phyloP scores from a whole-genome alignment of 164 flowering plant genomes.

The Nymphaea colorata region DNA sequence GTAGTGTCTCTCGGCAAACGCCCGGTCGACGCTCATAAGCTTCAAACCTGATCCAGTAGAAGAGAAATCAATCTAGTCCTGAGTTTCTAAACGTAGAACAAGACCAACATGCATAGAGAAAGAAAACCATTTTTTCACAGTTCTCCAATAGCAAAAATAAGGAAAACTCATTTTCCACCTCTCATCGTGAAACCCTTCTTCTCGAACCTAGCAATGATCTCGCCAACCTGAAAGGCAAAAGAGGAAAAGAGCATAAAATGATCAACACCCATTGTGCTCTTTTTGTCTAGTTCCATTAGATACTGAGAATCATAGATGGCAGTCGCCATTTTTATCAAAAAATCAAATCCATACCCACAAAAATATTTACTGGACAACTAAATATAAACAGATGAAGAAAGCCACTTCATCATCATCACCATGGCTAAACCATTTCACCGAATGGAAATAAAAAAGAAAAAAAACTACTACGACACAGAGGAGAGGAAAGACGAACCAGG shows the following conservation, averaged over 20 bases:
- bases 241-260: neutral
- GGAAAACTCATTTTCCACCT: slow-evolving; percentile 21
- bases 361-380: neutral
- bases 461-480: neutral
- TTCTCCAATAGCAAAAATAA: neutral
- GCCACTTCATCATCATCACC: neutral
- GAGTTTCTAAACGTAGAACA: neutral
- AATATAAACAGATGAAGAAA: neutral
- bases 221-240: slow-evolving; percentile 47
- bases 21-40: slow-evolving; percentile 50
- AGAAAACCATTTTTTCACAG: neutral
- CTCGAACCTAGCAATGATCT: slow-evolving; percentile 66
- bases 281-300: neutral
- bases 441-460: neutral
- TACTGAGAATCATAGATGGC: neutral
- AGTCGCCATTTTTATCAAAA: neutral
- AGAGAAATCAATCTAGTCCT: neutral
- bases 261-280: neutral
- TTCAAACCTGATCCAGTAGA: slow-evolving; percentile 42
- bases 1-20: slow-evolving; percentile 86
- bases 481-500: slow-evolving; percentile 25
- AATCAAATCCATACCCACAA: neutral
- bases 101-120: neutral
- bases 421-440: neutral
- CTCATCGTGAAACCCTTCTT: slow-evolving; percentile 69